Evolutionary conservation across 2,329 filamentous ascomycete genomes (phyloP).

Genomic region (Tolypocladium capitatum): DNA sequence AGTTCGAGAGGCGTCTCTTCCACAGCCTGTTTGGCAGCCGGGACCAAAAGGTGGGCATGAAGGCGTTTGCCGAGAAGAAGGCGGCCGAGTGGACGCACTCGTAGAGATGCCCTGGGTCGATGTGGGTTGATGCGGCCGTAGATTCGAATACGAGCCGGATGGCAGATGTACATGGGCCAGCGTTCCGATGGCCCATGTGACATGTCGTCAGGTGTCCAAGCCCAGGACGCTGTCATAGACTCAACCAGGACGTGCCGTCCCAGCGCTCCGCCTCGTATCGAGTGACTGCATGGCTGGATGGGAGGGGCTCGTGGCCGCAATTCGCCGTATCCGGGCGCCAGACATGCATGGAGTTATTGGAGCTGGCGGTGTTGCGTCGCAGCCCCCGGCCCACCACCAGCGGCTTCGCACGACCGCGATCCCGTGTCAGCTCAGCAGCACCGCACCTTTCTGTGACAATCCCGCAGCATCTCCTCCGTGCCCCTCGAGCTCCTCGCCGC

Average conservation of each 20-base stretch:
- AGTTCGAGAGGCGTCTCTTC: constrained; percentile 89
- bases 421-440: neutral
- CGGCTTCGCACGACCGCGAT: neutral
- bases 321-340: neutral
- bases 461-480: neutral
- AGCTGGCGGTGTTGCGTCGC: neutral
- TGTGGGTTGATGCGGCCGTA: neutral
- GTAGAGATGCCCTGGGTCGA: constrained; percentile 23
- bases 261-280: neutral
- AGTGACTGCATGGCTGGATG: neutral
- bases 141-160: neutral
- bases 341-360: neutral
- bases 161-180: neutral
- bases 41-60: constrained; percentile 96
- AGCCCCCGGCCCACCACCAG: neutral
- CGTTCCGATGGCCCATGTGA: neutral
- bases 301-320: neutral
- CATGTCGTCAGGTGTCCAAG: neutral
- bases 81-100: constrained; percentile 83
- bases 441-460: neutral
- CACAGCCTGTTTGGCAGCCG: constrained; percentile 85
- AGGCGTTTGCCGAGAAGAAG: constrained; percentile 88
- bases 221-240: neutral
- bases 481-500: constrained; percentile 1
- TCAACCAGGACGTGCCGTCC: neutral